Evolutionary conservation across 768 basidiomycete species (phyloP).

Genomic region (Leccinum incarnatum): DNA sequence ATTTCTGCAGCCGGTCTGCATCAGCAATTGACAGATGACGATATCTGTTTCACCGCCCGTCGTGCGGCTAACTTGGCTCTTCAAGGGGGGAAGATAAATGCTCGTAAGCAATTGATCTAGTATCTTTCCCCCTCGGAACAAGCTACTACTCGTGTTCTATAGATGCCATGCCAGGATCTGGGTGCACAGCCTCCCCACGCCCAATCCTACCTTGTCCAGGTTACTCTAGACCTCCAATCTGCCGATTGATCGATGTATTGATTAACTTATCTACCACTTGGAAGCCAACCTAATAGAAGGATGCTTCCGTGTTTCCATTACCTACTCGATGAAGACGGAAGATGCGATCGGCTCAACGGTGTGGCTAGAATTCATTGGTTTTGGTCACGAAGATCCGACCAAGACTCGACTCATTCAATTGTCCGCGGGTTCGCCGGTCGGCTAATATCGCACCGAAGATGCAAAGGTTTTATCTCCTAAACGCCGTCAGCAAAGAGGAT

Average conservation of each 20-base stretch:
- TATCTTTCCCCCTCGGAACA: background rate
- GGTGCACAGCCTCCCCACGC: constrained; percentile 9
- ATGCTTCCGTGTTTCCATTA: constrained; percentile 9
- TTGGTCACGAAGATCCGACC: constrained; percentile 53
- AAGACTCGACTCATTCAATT: constrained; percentile 43
- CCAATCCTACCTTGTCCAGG: constrained; percentile 2
- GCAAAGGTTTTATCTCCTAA: constrained; percentile 36
- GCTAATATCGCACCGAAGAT: background rate
- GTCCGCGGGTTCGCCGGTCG: constrained; percentile 31
- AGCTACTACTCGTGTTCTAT: background rate
- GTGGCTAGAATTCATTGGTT: constrained; percentile 4
- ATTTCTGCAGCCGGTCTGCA: constrained; percentile 20
- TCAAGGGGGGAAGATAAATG: constrained; percentile 18
- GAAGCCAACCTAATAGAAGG: background rate
- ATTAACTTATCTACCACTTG: background rate
- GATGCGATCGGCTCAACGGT: background rate
- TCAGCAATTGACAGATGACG: constrained; percentile 11
- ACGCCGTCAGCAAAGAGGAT: constrained; percentile 72
- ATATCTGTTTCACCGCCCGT: constrained; percentile 9
- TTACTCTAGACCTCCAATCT: constrained; percentile 6
- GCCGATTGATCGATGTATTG: background rate
- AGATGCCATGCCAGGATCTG: background rate
- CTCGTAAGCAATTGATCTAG: constrained; percentile 10
- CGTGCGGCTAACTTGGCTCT: constrained; percentile 15
- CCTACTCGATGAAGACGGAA: background rate